phyloP scores from a whole-genome alignment of 768 basidiomycete species.

The Russula olivacea region DNA sequence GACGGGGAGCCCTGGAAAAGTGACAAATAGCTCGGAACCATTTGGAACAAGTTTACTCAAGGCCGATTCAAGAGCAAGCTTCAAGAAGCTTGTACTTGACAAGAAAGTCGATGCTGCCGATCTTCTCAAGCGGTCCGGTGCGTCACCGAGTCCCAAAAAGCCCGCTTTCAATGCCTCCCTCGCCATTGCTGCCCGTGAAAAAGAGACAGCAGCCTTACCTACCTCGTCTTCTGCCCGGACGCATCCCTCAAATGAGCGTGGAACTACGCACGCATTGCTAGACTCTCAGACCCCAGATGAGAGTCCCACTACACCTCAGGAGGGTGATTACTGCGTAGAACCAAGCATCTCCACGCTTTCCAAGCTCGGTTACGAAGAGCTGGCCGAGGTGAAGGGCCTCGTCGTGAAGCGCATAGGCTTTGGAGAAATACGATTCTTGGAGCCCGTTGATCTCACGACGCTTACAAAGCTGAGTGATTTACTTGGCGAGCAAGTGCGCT shows the following conservation, averaged over 20 bases:
- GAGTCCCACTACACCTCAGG: constrained; percentile 33
- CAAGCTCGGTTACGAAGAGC: constrained; percentile 62
- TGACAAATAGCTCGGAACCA: constrained; percentile 46
- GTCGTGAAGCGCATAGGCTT: constrained; percentile 88
- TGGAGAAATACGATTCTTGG: constrained; percentile 77
- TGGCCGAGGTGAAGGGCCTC: constrained; percentile 69
- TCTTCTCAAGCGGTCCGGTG: constrained; percentile 41
- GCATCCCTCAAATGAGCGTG: constrained; percentile 34
- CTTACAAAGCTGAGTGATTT: constrained; percentile 73
- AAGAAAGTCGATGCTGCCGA: constrained; percentile 76
- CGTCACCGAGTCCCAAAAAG: constrained; percentile 35
- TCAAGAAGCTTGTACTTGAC: constrained; percentile 88
- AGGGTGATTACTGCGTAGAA: constrained; percentile 90
- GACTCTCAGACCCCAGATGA: constrained; percentile 8
- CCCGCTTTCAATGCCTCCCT: constrained; percentile 71
- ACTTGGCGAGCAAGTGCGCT: constrained; percentile 79
- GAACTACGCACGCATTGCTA: constrained; percentile 19
- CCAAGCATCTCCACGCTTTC: constrained; percentile 72
- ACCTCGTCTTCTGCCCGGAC: constrained; percentile 15
- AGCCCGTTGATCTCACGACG: constrained; percentile 81
- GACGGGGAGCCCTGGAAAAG: constrained; percentile 36
- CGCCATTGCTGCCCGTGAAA: constrained; percentile 69
- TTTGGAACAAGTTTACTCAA: constrained; percentile 62
- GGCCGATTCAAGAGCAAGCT: constrained; percentile 67
- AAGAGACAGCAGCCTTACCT: constrained; percentile 43